phyloP scores from a whole-genome alignment of 805 yeast species.

The Candida wancherniae region DNA sequence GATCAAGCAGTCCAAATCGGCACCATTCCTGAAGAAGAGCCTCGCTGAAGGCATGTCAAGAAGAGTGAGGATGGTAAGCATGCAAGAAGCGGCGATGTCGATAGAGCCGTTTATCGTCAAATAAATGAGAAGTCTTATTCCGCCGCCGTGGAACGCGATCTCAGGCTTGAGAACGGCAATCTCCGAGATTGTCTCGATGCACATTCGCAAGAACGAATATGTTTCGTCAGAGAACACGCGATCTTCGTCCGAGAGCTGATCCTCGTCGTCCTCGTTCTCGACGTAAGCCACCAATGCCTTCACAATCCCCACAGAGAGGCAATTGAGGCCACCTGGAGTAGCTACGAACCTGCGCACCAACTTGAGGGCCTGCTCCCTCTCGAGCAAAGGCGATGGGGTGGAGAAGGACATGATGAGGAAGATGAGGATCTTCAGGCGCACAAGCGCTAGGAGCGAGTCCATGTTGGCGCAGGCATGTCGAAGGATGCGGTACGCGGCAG shows the following conservation, averaged over 20 bases:
- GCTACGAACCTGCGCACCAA: constrained; percentile 59
- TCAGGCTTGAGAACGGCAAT: constrained; percentile 36
- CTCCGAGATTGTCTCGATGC: constrained; percentile 40
- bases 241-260: constrained; percentile 1
- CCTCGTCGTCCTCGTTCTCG: constrained; percentile 33
- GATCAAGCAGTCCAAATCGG: constrained; percentile 57
- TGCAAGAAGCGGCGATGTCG: constrained; percentile 20
- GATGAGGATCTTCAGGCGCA: constrained; percentile 53
- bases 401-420: constrained; percentile 62
- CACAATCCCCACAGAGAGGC: constrained; percentile 57
- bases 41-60: constrained; percentile 56
- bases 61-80: constrained; percentile 48
- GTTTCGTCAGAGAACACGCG: constrained; percentile 2
- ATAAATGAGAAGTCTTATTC: constrained; percentile 47
- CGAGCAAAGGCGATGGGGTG: constrained; percentile 51
- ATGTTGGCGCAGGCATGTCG: constrained; percentile 56
- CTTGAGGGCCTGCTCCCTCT: constrained; percentile 74
- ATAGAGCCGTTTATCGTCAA: constrained; percentile 24
- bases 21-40: constrained; percentile 50
- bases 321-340: constrained; percentile 45
- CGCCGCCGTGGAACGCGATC: constrained; percentile 45
- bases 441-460: constrained; percentile 50
- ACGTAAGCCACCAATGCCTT: constrained; percentile 62
- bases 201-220: constrained; percentile 22
- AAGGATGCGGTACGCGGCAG: constrained; percentile 72